Evolutionary conservation across 257 asterid genomes (phyloP).

Genomic region (Eucommia ulmoides): DNA sequence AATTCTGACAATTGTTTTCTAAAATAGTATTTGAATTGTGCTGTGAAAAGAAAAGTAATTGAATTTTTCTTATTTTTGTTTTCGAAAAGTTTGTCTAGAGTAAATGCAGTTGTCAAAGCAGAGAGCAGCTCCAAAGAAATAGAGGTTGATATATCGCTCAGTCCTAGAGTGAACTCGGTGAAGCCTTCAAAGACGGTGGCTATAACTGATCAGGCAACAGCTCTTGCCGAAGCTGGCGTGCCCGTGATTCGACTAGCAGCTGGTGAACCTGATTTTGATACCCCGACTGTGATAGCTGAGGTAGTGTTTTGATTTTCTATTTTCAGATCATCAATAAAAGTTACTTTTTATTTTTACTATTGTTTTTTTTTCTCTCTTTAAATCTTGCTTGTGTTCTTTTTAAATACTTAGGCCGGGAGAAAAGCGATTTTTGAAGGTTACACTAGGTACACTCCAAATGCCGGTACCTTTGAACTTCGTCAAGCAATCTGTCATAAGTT

Average conservation of each 20-base stretch:
- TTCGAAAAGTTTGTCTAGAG: conserved; percentile 27
- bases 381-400: not conserved
- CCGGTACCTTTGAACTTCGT: conserved; percentile 83
- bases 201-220: conserved; percentile 87
- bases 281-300: conserved; percentile 79
- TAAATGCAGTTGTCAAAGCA: conserved; percentile 29
- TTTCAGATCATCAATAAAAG: no score
- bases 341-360: not conserved
- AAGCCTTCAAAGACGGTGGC: conserved; percentile 92
- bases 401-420: conserved; percentile 58
- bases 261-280: conserved; percentile 97
- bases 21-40: not conserved
- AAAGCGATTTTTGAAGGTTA: conserved; percentile 82
- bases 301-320: conserved; percentile 16
- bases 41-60: not conserved
- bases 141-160: conserved; percentile 63
- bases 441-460: conserved; percentile 89
- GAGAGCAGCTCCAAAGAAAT: conserved; percentile 20
- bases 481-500: conserved; percentile 80
- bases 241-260: conserved; percentile 92
- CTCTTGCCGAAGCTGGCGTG: conserved; percentile 87
- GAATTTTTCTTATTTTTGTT: conserved; percentile 4
- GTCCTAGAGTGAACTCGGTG: conserved; percentile 83
- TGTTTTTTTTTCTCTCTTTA: not conserved
- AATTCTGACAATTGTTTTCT: not conserved